A percentile compares a stretch with the other conserved stretches of the same genome.
Evolutionary conservation across 2,329 filamentous ascomycete genomes (phyloP).

Genomic region (Falciphora oryzae): DNA sequence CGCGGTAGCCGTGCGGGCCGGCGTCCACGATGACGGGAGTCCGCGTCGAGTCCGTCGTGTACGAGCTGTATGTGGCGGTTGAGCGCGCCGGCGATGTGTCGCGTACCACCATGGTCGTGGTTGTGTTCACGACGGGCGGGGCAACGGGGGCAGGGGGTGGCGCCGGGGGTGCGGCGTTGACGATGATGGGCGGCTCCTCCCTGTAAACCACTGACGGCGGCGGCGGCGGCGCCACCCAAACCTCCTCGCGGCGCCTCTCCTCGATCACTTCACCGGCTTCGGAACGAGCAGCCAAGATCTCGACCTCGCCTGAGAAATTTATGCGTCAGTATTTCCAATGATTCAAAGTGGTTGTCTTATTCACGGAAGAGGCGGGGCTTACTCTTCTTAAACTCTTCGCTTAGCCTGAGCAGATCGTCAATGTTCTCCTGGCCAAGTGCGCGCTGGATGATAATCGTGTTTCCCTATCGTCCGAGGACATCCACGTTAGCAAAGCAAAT

Average conservation of each 20-base stretch:
- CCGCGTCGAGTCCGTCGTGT: conserved; percentile 23
- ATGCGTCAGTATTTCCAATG: neutral
- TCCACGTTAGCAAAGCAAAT: conserved; percentile 25
- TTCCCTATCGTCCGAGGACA: conserved; percentile 53
- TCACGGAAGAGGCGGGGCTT: conserved; percentile 18
- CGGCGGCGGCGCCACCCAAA: conserved; percentile 19
- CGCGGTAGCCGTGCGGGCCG: conserved; percentile 15
- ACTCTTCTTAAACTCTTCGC: conserved; percentile 68
- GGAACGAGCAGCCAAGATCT: conserved; percentile 40
- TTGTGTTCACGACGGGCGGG: conserved; percentile 37
- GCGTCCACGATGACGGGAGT: conserved; percentile 36
- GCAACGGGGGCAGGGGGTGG: conserved; percentile 25
- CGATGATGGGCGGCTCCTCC: conserved; percentile 17
- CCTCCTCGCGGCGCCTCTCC: conserved; percentile 41
- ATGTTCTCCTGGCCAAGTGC: conserved; percentile 88
- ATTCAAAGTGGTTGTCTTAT: neutral
- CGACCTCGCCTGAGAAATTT: conserved; percentile 32
- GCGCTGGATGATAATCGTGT: conserved; percentile 73
- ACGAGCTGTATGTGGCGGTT: conserved; percentile 27
- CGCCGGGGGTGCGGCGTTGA: conserved; percentile 26
- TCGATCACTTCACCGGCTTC: conserved; percentile 40
- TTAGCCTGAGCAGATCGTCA: conserved; percentile 78
- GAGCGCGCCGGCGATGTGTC: conserved; percentile 43
- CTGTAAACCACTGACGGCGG: conserved; percentile 16
- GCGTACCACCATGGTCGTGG: conserved; percentile 31